A percentile compares a stretch with the other conserved stretches of the same genome.
Conservation (phyloP, 352 stramenopile genomes). For the Pythium folliculosum region DNA sequence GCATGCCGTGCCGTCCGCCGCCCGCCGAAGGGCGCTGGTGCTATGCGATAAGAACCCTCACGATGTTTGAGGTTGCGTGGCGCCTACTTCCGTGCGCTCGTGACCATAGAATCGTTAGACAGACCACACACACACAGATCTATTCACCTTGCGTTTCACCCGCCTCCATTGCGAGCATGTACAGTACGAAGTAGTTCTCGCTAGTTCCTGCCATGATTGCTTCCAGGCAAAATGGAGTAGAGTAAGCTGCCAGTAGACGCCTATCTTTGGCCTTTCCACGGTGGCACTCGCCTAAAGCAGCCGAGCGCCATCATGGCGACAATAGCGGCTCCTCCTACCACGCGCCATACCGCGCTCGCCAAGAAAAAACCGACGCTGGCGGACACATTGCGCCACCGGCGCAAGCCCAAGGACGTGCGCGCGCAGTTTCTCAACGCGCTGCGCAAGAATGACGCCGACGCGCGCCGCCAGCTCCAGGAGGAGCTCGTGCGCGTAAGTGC, state of each 20-base stretch:
- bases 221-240: no score
- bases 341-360: not conserved
- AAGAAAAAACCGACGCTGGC: slow-evolving; percentile 20
- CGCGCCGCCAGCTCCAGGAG: slow-evolving; percentile 34
- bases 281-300: not conserved
- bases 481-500: slow-evolving; percentile 49
- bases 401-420: slow-evolving; percentile 43
- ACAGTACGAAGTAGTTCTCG: no score
- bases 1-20: slow-evolving; percentile 39
- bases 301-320: not conserved
- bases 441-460: slow-evolving; percentile 38
- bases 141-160: no score
- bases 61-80: slow-evolving; percentile 82
- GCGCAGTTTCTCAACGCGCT: slow-evolving; percentile 44
- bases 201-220: no score
- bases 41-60: slow-evolving; percentile 35
- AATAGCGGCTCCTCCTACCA: no score
- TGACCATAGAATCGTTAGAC: slow-evolving; percentile 76
- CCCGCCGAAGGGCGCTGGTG: slow-evolving; percentile 40
- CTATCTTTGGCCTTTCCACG: no score
- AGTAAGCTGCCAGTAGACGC: no score
- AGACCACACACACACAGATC: no score
- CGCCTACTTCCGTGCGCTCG: slow-evolving; percentile 52
- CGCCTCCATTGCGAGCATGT: no score
- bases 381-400: slow-evolving; percentile 24